A percentile compares a stretch with the other conserved stretches of the same genome.
Evolutionary conservation across 345 rosid species (phyloP).

Genomic region (Rhizophora mangle): DNA sequence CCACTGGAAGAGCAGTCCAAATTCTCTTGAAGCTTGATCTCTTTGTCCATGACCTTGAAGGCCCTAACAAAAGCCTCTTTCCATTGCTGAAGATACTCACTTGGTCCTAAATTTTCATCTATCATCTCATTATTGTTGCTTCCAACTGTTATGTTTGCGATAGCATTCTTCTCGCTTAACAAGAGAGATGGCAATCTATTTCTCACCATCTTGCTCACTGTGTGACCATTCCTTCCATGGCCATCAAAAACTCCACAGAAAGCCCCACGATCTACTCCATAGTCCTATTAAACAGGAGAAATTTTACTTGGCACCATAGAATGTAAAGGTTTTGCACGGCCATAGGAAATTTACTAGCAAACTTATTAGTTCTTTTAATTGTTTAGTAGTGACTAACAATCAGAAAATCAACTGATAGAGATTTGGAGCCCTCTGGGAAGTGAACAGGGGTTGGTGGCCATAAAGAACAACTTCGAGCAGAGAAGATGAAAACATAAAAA

Average conservation of each 20-base stretch:
- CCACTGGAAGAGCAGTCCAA: constrained; percentile 73
- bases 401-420: no score
- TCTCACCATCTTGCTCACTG: constrained; percentile 63
- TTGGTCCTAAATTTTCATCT: constrained; percentile 8
- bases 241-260: constrained; percentile 86
- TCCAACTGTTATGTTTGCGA: constrained; percentile 3
- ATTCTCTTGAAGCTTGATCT: constrained; percentile 53
- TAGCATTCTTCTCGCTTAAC: constrained; percentile 45
- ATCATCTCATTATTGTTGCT: neutral
- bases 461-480: neutral
- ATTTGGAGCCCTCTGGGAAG: neutral
- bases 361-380: no score
- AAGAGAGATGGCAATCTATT: constrained; percentile 56
- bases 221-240: constrained; percentile 76
- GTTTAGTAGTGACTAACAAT: no score
- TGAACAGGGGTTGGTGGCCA: neutral
- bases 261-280: constrained; percentile 54
- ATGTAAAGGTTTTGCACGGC: no score
- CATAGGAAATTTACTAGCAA: no score
- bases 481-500: neutral
- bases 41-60: constrained; percentile 66
- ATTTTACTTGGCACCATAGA: no score
- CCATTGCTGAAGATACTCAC: constrained; percentile 34
- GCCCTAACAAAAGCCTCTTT: constrained; percentile 43
- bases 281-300: constrained; percentile 36